Conservation (phyloP, 345 rosid species). For the Jatropha curcas region DNA sequence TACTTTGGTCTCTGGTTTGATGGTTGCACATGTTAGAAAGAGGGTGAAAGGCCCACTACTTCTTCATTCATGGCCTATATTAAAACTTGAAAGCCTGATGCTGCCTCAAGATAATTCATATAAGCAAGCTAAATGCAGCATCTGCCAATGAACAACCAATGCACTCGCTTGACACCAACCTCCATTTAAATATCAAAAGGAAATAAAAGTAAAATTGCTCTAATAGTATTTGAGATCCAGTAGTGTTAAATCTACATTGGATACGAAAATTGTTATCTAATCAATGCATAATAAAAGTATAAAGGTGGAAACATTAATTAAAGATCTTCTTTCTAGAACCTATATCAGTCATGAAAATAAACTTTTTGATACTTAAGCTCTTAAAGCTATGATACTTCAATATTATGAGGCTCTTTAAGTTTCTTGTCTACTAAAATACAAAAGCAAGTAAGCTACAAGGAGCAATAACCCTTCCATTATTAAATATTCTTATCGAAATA, state of each 20-base stretch:
- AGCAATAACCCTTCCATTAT: no score
- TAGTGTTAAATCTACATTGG: background rate
- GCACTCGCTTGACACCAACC: slow-evolving; percentile 87
- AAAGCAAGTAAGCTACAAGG: no score
- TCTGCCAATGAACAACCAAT: slow-evolving; percentile 98
- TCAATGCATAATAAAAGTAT: background rate
- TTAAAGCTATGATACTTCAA: no score
- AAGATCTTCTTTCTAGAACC: slow-evolving; percentile 1
- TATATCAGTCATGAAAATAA: background rate
- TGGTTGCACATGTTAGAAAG: background rate
- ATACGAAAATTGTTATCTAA: background rate
- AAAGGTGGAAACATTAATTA: background rate
- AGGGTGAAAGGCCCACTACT: no score
- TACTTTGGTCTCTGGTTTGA: slow-evolving; percentile 11
- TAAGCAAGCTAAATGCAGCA: slow-evolving; percentile 86
- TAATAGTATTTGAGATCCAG: background rate
- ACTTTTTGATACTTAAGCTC: background rate
- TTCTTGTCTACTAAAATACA: no score
- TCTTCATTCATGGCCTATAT: no score
- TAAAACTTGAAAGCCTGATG: no score
- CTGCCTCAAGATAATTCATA: slow-evolving; percentile 69
- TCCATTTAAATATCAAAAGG: slow-evolving; percentile 31
- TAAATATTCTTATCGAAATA: no score
- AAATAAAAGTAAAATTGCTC: slow-evolving; percentile 12
- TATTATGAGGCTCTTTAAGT: no score